These are phyloP conservation scores for Cryphonectria radicalis DNA, from an alignment of 2,329 filamentous ascomycete genomes.

Conservation along the genomic window DNA sequence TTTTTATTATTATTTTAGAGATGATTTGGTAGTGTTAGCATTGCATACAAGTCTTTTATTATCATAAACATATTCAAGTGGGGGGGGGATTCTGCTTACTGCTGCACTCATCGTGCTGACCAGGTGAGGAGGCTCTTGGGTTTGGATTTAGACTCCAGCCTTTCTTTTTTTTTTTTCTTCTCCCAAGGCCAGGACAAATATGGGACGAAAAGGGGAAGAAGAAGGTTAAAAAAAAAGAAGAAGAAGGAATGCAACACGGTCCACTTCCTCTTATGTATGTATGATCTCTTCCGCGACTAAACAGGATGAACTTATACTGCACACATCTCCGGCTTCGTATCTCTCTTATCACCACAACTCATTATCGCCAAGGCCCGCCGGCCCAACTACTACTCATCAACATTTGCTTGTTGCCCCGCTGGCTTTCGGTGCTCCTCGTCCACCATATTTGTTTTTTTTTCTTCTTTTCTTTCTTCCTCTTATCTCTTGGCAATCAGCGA, in stretches of 20 bases:
- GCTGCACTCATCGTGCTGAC: slow-evolving; percentile 22
- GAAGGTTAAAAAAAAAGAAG: no score
- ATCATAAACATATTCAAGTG: background rate
- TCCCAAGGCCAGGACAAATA: background rate
- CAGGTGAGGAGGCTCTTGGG: background rate
- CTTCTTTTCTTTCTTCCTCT: slow-evolving; percentile 6
- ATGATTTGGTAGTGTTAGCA: background rate
- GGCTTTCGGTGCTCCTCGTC: background rate
- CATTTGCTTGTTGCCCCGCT: background rate
- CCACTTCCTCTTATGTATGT: slow-evolving; percentile 2
- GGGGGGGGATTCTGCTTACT: slow-evolving; percentile 6
- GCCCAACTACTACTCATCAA: slow-evolving; percentile 12
- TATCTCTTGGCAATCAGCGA: slow-evolving; percentile 25
- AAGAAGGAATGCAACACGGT: background rate
- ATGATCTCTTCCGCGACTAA: background rate
- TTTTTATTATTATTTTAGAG: no score
- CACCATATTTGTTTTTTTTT: background rate
- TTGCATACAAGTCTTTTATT: background rate
- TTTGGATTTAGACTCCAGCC: background rate
- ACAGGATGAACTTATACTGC: slow-evolving; percentile 6
- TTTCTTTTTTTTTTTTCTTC: background rate
- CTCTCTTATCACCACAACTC: slow-evolving; percentile 24
- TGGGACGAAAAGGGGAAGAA: background rate
- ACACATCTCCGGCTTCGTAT: slow-evolving; percentile 16
- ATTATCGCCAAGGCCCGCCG: slow-evolving; percentile 1